These are phyloP conservation scores for Chimonanthus salicifolius DNA, from an alignment of 164 flowering plant genomes.

Conservation along the genomic window DNA sequence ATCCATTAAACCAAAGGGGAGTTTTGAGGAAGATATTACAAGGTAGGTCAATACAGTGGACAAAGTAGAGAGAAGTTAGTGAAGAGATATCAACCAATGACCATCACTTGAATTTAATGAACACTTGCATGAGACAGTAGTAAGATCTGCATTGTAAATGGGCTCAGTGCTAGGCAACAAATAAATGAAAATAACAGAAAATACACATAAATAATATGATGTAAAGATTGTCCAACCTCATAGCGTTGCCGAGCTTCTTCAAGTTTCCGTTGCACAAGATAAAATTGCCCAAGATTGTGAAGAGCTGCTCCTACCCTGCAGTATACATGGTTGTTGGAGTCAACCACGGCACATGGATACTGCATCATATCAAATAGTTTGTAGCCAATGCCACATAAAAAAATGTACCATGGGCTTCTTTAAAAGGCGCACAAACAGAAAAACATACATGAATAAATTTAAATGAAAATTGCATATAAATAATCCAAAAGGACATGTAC, in stretches of 20 bases:
- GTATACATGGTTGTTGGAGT: neutral
- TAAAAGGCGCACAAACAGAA: neutral
- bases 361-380: neutral
- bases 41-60: no score
- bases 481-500: neutral
- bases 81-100: no score
- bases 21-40: no score
- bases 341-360: neutral
- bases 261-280: slow-evolving; percentile 60
- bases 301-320: slow-evolving; percentile 74
- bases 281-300: slow-evolving; percentile 89
- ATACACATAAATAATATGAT: neutral
- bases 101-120: no score
- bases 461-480: neutral
- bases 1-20: no score
- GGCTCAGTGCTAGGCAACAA: no score
- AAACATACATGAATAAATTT: neutral
- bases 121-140: no score
- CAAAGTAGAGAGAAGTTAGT: no score
- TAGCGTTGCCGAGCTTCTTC: slow-evolving; percentile 62
- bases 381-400: neutral
- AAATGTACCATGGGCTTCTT: neutral
- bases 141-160: no score
- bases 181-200: no score
- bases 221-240: slow-evolving; percentile 50